Evolutionary conservation across 768 basidiomycete genomes (phyloP).

Genomic region (Phanerochaete sordida): DNA sequence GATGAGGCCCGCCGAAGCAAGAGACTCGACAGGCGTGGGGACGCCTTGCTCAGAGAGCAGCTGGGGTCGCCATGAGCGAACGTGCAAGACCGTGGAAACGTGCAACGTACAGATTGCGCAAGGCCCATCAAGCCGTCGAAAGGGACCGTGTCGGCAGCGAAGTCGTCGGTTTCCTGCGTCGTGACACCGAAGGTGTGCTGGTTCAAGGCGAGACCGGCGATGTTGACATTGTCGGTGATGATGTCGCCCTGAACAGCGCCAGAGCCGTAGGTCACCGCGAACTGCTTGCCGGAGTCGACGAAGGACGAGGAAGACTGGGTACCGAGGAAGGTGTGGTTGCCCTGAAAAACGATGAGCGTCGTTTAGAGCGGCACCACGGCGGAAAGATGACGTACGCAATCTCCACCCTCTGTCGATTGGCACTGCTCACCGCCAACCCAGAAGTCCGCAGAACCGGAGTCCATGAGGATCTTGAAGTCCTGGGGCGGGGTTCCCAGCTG

Average conservation of each 20-base stretch:
- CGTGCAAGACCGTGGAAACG: neutral
- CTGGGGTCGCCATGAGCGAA: slow-evolving; percentile 25
- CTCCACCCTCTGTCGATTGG: slow-evolving; percentile 27
- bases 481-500: slow-evolving; percentile 42
- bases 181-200: slow-evolving; percentile 71
- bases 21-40: slow-evolving; percentile 67
- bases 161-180: slow-evolving; percentile 54
- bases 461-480: slow-evolving; percentile 42
- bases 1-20: slow-evolving; percentile 57
- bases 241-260: slow-evolving; percentile 66
- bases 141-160: slow-evolving; percentile 42
- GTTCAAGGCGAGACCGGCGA: slow-evolving; percentile 59
- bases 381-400: slow-evolving; percentile 35
- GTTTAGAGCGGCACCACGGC: neutral
- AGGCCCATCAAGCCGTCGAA: slow-evolving; percentile 81
- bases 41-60: slow-evolving; percentile 61
- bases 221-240: slow-evolving; percentile 54
- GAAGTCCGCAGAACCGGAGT: slow-evolving; percentile 44
- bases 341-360: slow-evolving; percentile 30
- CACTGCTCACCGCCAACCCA: slow-evolving; percentile 39
- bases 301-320: slow-evolving; percentile 59
- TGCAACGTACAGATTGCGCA: slow-evolving; percentile 57
- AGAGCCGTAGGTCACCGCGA: slow-evolving; percentile 66
- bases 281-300: slow-evolving; percentile 43
- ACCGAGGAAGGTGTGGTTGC: slow-evolving; percentile 68